These are phyloP conservation scores for Nigrospora osmanthi DNA, from an alignment of 2,329 filamentous ascomycete species.

Conservation along the genomic window DNA sequence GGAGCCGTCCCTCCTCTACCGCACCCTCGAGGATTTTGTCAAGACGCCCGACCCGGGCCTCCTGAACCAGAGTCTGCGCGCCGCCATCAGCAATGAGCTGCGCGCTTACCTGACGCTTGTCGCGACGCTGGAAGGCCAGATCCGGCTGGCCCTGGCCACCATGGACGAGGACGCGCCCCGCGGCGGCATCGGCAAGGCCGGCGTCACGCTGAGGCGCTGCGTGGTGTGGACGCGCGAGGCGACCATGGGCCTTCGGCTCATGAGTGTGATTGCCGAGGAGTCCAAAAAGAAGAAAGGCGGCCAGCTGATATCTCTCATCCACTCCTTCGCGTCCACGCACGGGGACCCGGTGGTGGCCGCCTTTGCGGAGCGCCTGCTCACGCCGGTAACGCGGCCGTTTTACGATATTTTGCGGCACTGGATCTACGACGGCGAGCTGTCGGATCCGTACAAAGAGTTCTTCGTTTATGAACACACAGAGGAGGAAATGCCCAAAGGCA, in stretches of 20 bases:
- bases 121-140: constrained; percentile 87
- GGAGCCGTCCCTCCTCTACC: constrained; percentile 89
- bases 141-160: constrained; percentile 69
- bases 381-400: constrained; percentile 85
- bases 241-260: constrained; percentile 86
- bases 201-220: constrained; percentile 89
- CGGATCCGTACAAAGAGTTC: constrained; percentile 93
- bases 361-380: constrained; percentile 83
- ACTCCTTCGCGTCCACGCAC: constrained; percentile 86
- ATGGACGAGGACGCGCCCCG: constrained; percentile 62
- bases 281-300: constrained; percentile 78
- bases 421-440: constrained; percentile 97
- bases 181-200: constrained; percentile 71
- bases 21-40: constrained; percentile 71
- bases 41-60: constrained; percentile 74
- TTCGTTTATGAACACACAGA: constrained; percentile 81
- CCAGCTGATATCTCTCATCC: constrained; percentile 87
- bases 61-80: constrained; percentile 85
- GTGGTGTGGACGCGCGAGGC: constrained; percentile 97
- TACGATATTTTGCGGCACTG: constrained; percentile 93
- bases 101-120: constrained; percentile 86
- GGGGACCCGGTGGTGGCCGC: constrained; percentile 90
- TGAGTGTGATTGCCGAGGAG: constrained; percentile 92
- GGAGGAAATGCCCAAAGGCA: constrained; percentile 34
- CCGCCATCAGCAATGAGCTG: constrained; percentile 77